Evolutionary conservation across 345 rosid species (phyloP), one percentile per base, ranked within the genome.

Genomic region (Eucalyptus marginata): DNA sequence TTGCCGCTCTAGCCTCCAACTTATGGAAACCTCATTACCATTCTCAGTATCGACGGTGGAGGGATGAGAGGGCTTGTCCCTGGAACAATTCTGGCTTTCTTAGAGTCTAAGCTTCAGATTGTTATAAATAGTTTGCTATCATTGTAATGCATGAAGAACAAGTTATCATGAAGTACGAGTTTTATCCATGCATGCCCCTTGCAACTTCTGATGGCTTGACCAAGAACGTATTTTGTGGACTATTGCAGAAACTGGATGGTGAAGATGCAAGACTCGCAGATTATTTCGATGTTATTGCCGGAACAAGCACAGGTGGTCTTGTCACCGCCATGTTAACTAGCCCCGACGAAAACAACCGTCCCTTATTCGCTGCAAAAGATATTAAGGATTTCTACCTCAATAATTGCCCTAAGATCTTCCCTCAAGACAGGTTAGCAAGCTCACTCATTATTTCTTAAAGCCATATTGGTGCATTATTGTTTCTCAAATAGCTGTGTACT

Each of bases 21-120:
- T 87, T 89, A 88, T 50, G 79, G 18, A 66, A 33, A 89, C 90
- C 54, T 56, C 59, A 22, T 56, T 56, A 91, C 94, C 7, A 86
- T 94, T 49, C 94, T 93, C 29, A 93, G 93, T 86, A 91, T 94
- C 31, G 93, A 92, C 56, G 94, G 93, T 10, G 95, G 94, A 91
- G 93, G 93, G 2, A 90, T 93, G n/a, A 88, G 94, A 89, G 94
- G 49, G 22, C 66, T 92, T 18, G 92, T 93, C 68, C 94, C 93
- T 3, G 91, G 89, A 85, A 86, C 93, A 13, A 88, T 91, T 71
- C 87, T 90, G 49, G 89, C 50, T 22, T 92, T 89, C 86, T 90
- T 92, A 9, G 92, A 93, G 88, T 88, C 89, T 40, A 87, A 90
- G 87, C 91, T 92, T 88, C 92, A 93, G 90, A 93, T 92, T 59